phyloP scores from a whole-genome alignment of 768 basidiomycete species.

The Sporobolomyces roseus region DNA sequence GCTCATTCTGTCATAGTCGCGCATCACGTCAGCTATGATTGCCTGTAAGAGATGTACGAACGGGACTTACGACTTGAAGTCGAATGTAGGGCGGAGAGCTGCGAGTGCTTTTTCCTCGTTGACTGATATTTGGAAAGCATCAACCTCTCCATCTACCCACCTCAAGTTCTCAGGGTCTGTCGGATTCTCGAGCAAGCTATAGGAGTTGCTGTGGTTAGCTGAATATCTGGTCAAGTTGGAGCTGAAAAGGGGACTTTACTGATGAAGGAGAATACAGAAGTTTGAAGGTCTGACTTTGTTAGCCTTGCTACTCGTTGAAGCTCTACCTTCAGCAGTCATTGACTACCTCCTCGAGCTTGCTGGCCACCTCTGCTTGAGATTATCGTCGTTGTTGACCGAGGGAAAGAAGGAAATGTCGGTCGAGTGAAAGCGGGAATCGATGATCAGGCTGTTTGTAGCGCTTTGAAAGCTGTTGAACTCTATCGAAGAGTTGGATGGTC shows the following conservation, averaged over 20 bases:
- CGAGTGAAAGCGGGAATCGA: too few species aligned
- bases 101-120: conserved; percentile 16
- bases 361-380: too few species aligned
- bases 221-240: background rate
- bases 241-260: conserved; percentile 2
- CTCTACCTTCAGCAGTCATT: background rate
- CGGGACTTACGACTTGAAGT: conserved; percentile 31
- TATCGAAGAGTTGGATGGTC: too few species aligned
- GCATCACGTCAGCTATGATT: too few species aligned
- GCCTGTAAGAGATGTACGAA: too few species aligned
- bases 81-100: conserved; percentile 21
- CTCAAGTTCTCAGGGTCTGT: conserved; percentile 11
- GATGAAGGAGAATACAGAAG: conserved; percentile 34
- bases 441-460: too few species aligned
- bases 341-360: too few species aligned
- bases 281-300: conserved; percentile 11
- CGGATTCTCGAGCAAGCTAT: conserved; percentile 32
- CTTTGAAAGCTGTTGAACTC: too few species aligned
- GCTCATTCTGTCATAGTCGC: conserved; percentile 20
- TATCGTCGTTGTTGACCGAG: too few species aligned
- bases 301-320: background rate
- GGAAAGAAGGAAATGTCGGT: too few species aligned
- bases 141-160: conserved; percentile 13
- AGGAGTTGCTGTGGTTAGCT: background rate
- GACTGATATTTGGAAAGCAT: conserved; percentile 29